A percentile compares a stretch with the other conserved stretches of the same genome.
phyloP scores from a whole-genome alignment of 495 filamentous ascomycete genomes.

The Cercophora samala region DNA sequence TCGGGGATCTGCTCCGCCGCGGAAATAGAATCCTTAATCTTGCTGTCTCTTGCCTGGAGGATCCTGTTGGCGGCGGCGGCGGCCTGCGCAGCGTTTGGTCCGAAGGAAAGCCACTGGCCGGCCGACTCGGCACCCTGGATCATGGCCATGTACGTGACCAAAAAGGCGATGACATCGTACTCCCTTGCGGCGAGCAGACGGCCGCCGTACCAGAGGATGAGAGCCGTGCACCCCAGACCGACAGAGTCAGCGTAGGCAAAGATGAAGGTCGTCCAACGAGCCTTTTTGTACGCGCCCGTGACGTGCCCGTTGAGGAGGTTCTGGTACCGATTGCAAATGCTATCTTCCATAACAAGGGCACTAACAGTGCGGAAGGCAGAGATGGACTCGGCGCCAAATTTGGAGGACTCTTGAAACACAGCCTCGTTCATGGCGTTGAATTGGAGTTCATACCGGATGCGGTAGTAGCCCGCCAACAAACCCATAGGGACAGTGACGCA shows the following conservation, averaged over 20 bases:
- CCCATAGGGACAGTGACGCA: slow-evolving; percentile 51
- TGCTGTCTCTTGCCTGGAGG: slow-evolving; percentile 39
- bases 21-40: slow-evolving; percentile 24
- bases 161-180: slow-evolving; percentile 38
- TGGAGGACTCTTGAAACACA: slow-evolving; percentile 56
- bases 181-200: slow-evolving; percentile 39
- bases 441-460: slow-evolving; percentile 53
- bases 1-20: slow-evolving; percentile 31
- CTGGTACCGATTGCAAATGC: slow-evolving; percentile 48
- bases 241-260: slow-evolving; percentile 47
- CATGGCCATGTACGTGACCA: slow-evolving; percentile 49
- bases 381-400: slow-evolving; percentile 60
- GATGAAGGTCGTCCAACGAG: slow-evolving; percentile 42
- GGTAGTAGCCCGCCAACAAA: slow-evolving; percentile 48
- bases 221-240: slow-evolving; percentile 43
- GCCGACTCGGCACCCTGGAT: slow-evolving; percentile 47
- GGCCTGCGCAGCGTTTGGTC: slow-evolving; percentile 49
- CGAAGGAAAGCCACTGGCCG: slow-evolving; percentile 47
- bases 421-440: slow-evolving; percentile 55
- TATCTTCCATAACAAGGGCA: slow-evolving; percentile 53
- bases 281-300: slow-evolving; percentile 40
- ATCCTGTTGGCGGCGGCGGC: slow-evolving; percentile 46
- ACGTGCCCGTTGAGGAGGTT: slow-evolving; percentile 40
- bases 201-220: slow-evolving; percentile 53
- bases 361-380: slow-evolving; percentile 58